Conservation (phyloP, 495 filamentous ascomycete genomes). For the Hypoxylon fragiforme region DNA sequence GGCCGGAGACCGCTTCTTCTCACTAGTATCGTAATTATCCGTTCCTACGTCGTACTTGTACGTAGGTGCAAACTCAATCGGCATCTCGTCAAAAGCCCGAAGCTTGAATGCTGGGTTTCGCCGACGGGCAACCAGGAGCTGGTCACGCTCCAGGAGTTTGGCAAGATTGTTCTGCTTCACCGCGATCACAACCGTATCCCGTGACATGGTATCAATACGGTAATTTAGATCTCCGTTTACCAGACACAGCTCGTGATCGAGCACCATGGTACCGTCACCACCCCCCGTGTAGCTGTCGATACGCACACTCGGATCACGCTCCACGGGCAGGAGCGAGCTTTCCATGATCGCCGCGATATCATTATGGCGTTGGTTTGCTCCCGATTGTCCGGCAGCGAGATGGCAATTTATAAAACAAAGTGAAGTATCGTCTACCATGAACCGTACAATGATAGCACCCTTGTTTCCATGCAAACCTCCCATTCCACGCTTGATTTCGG, state of each 20-base stretch:
- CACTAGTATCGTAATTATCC: slow-evolving; percentile 88
- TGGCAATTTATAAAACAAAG: slow-evolving; percentile 98
- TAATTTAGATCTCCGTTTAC: slow-evolving; percentile 97
- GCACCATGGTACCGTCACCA: slow-evolving; percentile 92
- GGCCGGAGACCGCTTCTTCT: slow-evolving; percentile 93
- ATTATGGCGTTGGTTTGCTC: slow-evolving; percentile 87
- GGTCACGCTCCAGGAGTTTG: slow-evolving; percentile 95
- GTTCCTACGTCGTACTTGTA: slow-evolving; percentile 99
- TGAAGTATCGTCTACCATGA: slow-evolving; percentile 87
- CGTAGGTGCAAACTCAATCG: slow-evolving; percentile 89
- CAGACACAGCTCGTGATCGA: slow-evolving; percentile 96
- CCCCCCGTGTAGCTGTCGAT: slow-evolving; percentile 82
- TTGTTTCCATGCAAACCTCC: slow-evolving; percentile 95
- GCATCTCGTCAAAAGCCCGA: slow-evolving; percentile 80
- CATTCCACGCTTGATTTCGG: slow-evolving; percentile 93
- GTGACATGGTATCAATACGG: slow-evolving; percentile 94
- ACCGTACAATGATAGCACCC: slow-evolving; percentile 88
- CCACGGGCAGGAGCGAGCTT: slow-evolving; percentile 66
- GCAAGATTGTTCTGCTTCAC: slow-evolving; percentile 75
- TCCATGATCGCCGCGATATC: slow-evolving; percentile 92
- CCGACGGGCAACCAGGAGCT: slow-evolving; percentile 81
- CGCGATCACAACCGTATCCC: slow-evolving; percentile 84
- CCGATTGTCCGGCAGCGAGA: slow-evolving; percentile 88
- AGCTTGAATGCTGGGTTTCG: slow-evolving; percentile 88
- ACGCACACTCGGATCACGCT: slow-evolving; percentile 61